Conservation (phyloP, 108 stramenopile species). For the Cyclotella atomus region DNA sequence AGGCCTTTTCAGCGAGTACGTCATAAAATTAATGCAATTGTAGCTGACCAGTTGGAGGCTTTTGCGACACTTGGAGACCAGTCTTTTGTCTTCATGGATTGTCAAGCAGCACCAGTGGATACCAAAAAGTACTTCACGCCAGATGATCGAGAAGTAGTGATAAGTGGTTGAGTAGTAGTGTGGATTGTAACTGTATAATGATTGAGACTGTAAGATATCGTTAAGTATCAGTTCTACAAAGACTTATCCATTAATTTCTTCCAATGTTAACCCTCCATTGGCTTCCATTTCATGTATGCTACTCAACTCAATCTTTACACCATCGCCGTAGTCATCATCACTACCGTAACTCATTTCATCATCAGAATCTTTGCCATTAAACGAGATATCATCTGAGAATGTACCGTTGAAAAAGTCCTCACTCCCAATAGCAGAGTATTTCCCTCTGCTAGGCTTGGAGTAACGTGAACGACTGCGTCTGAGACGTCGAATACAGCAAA, state of each 20-base stretch:
- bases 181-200: no score
- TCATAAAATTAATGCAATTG: background rate
- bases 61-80: background rate
- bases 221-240: no score
- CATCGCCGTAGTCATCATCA: constrained; percentile 20
- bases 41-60: background rate
- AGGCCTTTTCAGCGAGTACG: background rate
- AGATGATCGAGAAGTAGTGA: background rate
- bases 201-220: no score
- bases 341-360: constrained; percentile 27
- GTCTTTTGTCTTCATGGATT: background rate
- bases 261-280: constrained; percentile 38
- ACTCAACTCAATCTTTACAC: constrained; percentile 24
- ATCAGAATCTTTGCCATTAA: constrained; percentile 28
- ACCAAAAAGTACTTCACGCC: background rate
- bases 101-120: background rate
- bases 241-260: constrained; percentile 35
- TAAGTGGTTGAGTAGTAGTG: no score
- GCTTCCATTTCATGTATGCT: constrained; percentile 25
- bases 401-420: constrained; percentile 50
- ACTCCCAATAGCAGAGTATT: constrained; percentile 36
- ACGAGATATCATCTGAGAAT: constrained; percentile 48
- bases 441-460: constrained; percentile 6
- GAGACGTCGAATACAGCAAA: constrained; percentile 26
- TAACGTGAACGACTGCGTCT: constrained; percentile 6